A percentile compares a stretch with the other conserved stretches of the same genome.
Conservation (phyloP, 2,329 filamentous ascomycete species). For the Fusarium nelsonii region DNA sequence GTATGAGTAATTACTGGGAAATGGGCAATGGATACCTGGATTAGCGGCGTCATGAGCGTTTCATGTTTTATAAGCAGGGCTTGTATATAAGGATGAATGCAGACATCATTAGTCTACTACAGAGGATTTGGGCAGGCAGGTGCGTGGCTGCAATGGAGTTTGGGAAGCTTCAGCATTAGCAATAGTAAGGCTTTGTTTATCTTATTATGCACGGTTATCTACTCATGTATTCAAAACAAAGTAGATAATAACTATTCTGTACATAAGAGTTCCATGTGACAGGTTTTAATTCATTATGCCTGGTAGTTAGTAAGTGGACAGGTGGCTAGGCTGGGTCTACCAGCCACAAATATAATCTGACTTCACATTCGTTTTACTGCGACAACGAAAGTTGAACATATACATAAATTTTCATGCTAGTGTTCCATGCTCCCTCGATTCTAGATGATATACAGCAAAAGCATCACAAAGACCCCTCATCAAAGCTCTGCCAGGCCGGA, state of each 20-base stretch:
- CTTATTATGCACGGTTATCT: background rate
- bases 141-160: slow-evolving; percentile 22
- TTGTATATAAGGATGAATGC: slow-evolving; percentile 14
- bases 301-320: too few relatives aligned
- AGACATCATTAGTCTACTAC: background rate
- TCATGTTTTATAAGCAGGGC: slow-evolving; percentile 2
- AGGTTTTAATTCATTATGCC: too few relatives aligned
- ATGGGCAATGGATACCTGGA: slow-evolving; percentile 12
- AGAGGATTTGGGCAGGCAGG: background rate
- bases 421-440: slow-evolving; percentile 44
- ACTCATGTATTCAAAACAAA: slow-evolving; percentile 2
- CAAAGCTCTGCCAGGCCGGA: slow-evolving; percentile 37
- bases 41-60: slow-evolving; percentile 32
- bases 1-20: background rate
- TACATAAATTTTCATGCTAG: slow-evolving; percentile 45
- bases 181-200: background rate
- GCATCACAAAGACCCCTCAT: slow-evolving; percentile 41
- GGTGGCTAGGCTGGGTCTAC: too few relatives aligned
- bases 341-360: background rate
- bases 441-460: slow-evolving; percentile 49
- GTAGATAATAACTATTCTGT: background rate
- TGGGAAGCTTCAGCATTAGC: slow-evolving; percentile 7
- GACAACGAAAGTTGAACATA: slow-evolving; percentile 34
- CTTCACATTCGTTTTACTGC: background rate
- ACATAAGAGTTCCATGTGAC: too few relatives aligned